Evolutionary conservation across 306 rosid genomes (phyloP).

Genomic region (Pueraria montana): DNA sequence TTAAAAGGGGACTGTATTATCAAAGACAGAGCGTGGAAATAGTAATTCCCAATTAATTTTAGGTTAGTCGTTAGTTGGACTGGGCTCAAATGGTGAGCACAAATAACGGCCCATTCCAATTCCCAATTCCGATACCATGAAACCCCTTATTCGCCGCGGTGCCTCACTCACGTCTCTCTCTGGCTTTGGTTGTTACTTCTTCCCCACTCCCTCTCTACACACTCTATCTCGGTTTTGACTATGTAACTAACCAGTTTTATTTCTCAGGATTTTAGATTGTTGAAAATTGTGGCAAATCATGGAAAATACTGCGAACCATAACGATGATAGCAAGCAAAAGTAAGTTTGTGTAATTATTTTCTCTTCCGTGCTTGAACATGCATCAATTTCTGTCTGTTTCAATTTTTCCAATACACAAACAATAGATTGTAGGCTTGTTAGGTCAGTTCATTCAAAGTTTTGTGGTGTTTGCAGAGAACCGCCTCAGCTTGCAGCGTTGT

Average conservation of each 20-base stretch:
- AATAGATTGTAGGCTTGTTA: neutral
- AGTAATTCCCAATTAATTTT: too few species aligned
- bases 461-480: constrained; percentile 58
- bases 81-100: too few species aligned
- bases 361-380: neutral
- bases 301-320: constrained; percentile 36
- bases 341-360: constrained; percentile 33
- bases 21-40: too few species aligned
- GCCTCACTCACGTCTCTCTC: too few species aligned
- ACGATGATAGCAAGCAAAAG: constrained; percentile 28
- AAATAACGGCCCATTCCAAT: too few species aligned
- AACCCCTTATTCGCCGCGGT: too few species aligned
- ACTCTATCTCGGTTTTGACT: neutral
- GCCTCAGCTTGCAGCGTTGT: constrained; percentile 65
- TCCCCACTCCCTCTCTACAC: neutral
- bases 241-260: neutral
- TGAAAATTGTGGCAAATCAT: constrained; percentile 15
- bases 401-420: too few species aligned
- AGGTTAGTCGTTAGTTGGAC: too few species aligned
- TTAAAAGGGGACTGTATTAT: too few species aligned
- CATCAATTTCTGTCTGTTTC: neutral
- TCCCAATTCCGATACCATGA: too few species aligned
- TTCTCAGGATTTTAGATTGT: constrained; percentile 28
- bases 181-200: neutral
- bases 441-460: constrained; percentile 4